Percentiles rank a stretch among this genome's conserved stretches.
Conservation (phyloP, 129 eudicot genomes). For the Gnaphalium uliginosum region DNA sequence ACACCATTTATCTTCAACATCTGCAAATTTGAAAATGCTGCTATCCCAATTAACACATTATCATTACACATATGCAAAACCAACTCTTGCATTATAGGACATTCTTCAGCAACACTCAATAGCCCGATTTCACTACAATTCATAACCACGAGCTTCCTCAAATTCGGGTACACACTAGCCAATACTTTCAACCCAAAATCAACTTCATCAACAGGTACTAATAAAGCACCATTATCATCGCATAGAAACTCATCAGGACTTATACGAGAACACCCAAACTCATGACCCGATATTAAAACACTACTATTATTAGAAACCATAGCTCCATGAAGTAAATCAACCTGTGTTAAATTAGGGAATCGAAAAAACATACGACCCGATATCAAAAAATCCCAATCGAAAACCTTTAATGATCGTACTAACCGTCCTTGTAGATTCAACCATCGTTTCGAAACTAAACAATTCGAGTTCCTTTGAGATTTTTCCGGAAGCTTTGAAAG, state of each 20-base stretch:
- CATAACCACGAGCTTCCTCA: conserved; percentile 53
- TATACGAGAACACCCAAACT: conserved; percentile 39
- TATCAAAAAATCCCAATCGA: conserved; percentile 67
- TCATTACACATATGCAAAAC: conserved; percentile 74
- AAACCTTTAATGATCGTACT: conserved; percentile 51
- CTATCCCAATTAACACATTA: conserved; percentile 54
- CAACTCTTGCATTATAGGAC: conserved; percentile 58
- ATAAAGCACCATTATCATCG: conserved; percentile 27
- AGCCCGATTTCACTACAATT: conserved; percentile 75
- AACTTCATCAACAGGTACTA: conserved; percentile 44
- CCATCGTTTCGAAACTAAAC: conserved; percentile 79
- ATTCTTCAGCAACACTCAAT: conserved; percentile 65
- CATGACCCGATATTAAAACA: conserved; percentile 23
- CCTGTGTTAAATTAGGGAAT: conserved; percentile 67
- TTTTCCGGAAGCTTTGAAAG: conserved; percentile 46
- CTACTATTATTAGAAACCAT: conserved; percentile 35
- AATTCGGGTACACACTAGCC: conserved; percentile 68
- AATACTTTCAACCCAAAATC: conserved; percentile 63
- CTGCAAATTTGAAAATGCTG: conserved; percentile 57
- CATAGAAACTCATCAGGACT: conserved; percentile 29
- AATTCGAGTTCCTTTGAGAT: conserved; percentile 50
- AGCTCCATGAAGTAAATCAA: conserved; percentile 54
- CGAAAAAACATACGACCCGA: conserved; percentile 60
- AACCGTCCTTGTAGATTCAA: conserved; percentile 63
- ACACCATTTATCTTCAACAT: conserved; percentile 56